Conservation (phyloP, 176 grass and related monocot genomes). For the Thinopyrum elongatum region DNA sequence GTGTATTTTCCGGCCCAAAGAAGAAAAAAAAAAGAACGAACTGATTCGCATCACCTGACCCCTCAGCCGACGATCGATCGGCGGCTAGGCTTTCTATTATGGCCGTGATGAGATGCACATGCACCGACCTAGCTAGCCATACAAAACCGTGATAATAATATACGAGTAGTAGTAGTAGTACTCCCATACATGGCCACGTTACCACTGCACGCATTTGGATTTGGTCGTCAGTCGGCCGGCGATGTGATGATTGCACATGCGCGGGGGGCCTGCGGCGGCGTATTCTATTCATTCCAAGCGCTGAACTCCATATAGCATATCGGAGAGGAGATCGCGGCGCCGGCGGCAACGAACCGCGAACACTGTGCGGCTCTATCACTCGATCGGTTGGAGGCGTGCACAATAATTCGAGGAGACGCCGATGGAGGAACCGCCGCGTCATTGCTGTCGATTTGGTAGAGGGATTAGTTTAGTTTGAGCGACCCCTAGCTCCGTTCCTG, state of each 20-base stretch:
- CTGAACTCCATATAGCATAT: neutral
- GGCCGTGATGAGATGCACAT: too few relatives aligned
- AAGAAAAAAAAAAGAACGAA: too few relatives aligned
- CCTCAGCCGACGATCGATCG: too few relatives aligned
- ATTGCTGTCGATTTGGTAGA: conserved; percentile 2
- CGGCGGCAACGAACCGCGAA: neutral
- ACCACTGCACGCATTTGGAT: conserved; percentile 1
- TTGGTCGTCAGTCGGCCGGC: neutral
- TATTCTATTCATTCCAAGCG: neutral
- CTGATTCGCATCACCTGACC: conserved; percentile 11
- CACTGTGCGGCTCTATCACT: neutral
- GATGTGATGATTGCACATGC: conserved; percentile 51
- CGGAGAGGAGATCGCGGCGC: neutral
- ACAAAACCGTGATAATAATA: too few relatives aligned
- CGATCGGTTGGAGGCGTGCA: neutral
- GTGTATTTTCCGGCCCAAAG: too few relatives aligned
- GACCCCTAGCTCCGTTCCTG: too few relatives aligned
- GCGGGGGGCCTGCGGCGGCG: neutral
- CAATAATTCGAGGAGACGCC: neutral
- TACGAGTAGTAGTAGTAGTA: too few relatives aligned
- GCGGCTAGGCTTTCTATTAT: too few relatives aligned
- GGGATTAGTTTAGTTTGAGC: neutral
- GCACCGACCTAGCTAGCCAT: too few relatives aligned
- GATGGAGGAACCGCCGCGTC: conserved; percentile 10
- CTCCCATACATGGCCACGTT: too few relatives aligned